Evolutionary conservation across 2,329 filamentous ascomycete species (phyloP), one percentile per base, ranked within the genome.

Genomic region (Beauveria varroae): DNA sequence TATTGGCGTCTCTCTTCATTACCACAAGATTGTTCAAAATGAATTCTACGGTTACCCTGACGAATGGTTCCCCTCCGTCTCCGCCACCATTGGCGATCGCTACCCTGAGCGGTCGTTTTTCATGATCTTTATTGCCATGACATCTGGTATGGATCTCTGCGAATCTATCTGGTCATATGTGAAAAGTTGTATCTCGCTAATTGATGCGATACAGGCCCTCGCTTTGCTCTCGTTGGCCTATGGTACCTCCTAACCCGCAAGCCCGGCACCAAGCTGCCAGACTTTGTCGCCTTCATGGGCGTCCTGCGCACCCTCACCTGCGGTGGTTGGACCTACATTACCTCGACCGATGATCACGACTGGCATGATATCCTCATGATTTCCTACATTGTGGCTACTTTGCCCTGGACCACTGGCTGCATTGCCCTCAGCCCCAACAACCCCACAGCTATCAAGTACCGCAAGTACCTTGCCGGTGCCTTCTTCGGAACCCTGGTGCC

Each of bases 361-460:
- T 98, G 92, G 93, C 95, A 99, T 74, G 95, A 99, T 71, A 93
- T 98, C 65, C 93, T 99, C 74, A 99, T 99, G 95, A 97, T 99
- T 68, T 96, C 92, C 16, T 99, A 99, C 75, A 81, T 99, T 61
- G 88, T 99, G 51, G 89, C 91, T 40, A 98, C 95, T 3, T 80
- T 99, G 59, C 95, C 95, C 2, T 99, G 95, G 95, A 99, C 93
- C 2, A 75, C 91, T 53, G 95, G 95, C 54, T 97, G 93, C 74
- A 83, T 98, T 64, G 86, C 89, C 5, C 78, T 98, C 57, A 97
- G 93, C 75, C 92, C 93, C 12, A 86, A 87, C 61, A 96, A 97
- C 72, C 82, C 87, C 14, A 84, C 79, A 64, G 91, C 95, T 7
- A 82, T 97, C 71, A 92, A 89, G 76, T 96, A 96, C 74, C 85